Evolutionary conservation across 192 early-diverging fungal species (phyloP).

Genomic region (Spinellus fusiger): DNA sequence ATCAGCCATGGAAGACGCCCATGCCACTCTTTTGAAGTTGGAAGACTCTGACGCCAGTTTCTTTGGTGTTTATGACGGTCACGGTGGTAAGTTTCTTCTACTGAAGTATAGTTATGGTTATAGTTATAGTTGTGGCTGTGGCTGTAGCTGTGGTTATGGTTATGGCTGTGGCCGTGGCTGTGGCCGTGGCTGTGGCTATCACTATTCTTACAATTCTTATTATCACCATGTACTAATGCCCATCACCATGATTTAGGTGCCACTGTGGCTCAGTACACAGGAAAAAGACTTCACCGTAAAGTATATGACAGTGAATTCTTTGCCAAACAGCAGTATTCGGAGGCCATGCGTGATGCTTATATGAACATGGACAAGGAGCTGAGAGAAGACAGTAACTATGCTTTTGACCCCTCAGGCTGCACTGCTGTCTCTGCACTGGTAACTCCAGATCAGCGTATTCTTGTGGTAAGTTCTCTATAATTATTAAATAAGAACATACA

Average conservation of each 20-base stretch:
- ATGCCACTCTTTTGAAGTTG: constrained; percentile 78
- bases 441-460: constrained; percentile 74
- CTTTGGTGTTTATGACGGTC: constrained; percentile 98
- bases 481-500: neutral
- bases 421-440: constrained; percentile 89
- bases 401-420: constrained; percentile 85
- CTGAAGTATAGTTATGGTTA: too few species aligned
- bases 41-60: constrained; percentile 65
- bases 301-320: constrained; percentile 63
- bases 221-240: neutral
- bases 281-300: constrained; percentile 66
- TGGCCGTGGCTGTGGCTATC: too few species aligned
- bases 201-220: neutral
- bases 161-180: too few species aligned
- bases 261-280: constrained; percentile 80
- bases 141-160: too few species aligned
- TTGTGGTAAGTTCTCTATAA: constrained; percentile 49
- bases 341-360: constrained; percentile 82
- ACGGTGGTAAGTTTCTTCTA: constrained; percentile 61
- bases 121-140: too few species aligned
- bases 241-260: constrained; percentile 42
- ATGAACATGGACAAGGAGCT: constrained; percentile 75
- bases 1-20: constrained; percentile 95
- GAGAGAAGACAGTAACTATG: constrained; percentile 51
- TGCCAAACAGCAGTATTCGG: constrained; percentile 57